A percentile compares a stretch with the other conserved stretches of the same genome.
Conservation (phyloP, 345 rosid species). For the Bruguiera parviflora region DNA sequence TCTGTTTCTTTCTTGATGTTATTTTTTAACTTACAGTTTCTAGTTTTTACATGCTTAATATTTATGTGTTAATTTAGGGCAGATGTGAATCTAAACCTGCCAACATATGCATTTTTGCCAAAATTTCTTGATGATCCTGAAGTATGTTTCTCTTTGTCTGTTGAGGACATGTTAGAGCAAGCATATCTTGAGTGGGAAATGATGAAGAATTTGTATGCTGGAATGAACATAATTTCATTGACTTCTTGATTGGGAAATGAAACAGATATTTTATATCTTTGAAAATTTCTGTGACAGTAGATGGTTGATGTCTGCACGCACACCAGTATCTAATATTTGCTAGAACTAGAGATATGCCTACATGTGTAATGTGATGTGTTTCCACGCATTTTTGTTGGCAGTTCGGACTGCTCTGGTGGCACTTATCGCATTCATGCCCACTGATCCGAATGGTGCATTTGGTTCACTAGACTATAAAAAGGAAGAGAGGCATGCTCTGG, state of each 20-base stretch:
- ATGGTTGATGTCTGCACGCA: too few species aligned
- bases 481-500: slow-evolving; percentile 78
- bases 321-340: background rate
- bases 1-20: background rate
- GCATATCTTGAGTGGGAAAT: background rate
- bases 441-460: slow-evolving; percentile 84
- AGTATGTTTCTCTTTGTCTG: too few species aligned
- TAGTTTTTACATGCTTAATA: too few species aligned
- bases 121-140: background rate
- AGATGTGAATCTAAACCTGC: background rate
- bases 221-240: background rate
- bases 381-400: slow-evolving; percentile 33
- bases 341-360: background rate
- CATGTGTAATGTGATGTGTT: background rate
- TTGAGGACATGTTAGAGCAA: too few species aligned
- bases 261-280: too few species aligned
- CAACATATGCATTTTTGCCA: background rate
- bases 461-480: slow-evolving; percentile 91
- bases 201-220: background rate
- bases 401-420: slow-evolving; percentile 95
- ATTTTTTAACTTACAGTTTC: too few species aligned
- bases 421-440: slow-evolving; percentile 96
- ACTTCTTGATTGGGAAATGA: background rate
- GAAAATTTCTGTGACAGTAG: too few species aligned
- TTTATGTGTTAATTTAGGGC: too few species aligned